Evolutionary conservation across 225 moss, liverwort and hornwort species (phyloP).

Genomic region (Straminergon stramineum): DNA sequence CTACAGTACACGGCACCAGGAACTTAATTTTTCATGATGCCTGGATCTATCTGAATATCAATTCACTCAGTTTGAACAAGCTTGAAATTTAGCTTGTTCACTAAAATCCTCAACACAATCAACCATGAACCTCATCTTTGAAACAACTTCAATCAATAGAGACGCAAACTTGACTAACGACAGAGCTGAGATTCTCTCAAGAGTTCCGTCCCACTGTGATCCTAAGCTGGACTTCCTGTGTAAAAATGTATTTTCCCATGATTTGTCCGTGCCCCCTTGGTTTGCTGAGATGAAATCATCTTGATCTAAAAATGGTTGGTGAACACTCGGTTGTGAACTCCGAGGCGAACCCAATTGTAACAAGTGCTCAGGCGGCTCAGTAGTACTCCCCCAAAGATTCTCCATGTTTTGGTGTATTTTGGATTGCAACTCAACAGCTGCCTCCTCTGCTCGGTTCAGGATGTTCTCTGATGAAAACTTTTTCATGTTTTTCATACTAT

Average conservation of each 20-base stretch:
- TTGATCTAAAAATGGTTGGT: not conserved
- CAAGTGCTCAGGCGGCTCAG: not conserved
- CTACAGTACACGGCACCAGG: no score
- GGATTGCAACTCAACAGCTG: not conserved
- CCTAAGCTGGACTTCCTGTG: not conserved
- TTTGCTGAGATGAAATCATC: not conserved
- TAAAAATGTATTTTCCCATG: not conserved
- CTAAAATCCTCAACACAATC: not conserved
- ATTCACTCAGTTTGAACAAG: not conserved
- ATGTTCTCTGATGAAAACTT: not conserved
- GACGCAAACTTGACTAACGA: not conserved
- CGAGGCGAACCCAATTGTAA: not conserved
- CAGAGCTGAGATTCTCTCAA: not conserved
- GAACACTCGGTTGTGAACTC: not conserved
- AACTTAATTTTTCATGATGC: no score
- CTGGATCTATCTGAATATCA: not conserved
- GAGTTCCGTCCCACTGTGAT: not conserved
- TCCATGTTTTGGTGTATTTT: not conserved
- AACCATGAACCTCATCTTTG: not conserved
- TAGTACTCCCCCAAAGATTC: not conserved
- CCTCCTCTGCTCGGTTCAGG: not conserved
- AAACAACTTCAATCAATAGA: not conserved
- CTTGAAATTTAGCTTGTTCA: not conserved
- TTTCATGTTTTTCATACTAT: not conserved
- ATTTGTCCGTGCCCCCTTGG: not conserved